Evolutionary conservation across 1,139 yeast species (phyloP), one percentile per base, ranked within the genome.

Genomic region (Debaryomyces sp.): DNA sequence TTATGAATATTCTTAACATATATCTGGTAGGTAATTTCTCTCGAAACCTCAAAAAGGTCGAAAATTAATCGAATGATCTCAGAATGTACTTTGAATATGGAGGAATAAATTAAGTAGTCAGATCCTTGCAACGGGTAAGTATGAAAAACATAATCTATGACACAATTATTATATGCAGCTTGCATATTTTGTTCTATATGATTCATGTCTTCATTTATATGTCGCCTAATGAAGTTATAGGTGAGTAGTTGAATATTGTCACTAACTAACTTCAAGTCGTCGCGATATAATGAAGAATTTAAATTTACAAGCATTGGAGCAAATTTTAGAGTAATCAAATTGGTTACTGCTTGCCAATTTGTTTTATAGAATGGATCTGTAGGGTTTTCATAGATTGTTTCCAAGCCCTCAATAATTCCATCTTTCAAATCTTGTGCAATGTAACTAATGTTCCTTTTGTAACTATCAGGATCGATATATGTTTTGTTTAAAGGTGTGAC

Each of bases 291-390:
- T n/a, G n/a, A n/a, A n/a, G 8, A 12, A 44, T 80, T 77, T 47
- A 82, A 50, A 6, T 62, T 55, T 36, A 66, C 54, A 32, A 82
- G 55, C 24, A 73, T 59, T 9, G 85, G 84, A 1, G n/a, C 68
- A 58, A 81, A 82, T 56, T 81, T 81, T 30, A 63, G 63, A 4
- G 70, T 73, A n/a, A 82, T 73, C 30, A 63, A 69, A 39, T 70
- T 71, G 78, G 29, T 26, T 6, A 26, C 2, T 26, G 29, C 12
- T 8, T 9, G 29, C 29, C 29, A 26, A 26, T 26, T 26, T 6
- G 29, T 26, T 26, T 26, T 26, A 26, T 9, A 9, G 8, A 26
- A 26, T 4, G 29, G 29, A 26, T 26, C 29, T 6, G 12, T 26
- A 8, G 29, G 29, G 10, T 8, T 8, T 26, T 26, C 10, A 8